Percentiles rank a stretch among this genome's conserved stretches.
Conservation (phyloP, 2,329 filamentous ascomycete species). For the Mycosphaerelloides madeirae region DNA sequence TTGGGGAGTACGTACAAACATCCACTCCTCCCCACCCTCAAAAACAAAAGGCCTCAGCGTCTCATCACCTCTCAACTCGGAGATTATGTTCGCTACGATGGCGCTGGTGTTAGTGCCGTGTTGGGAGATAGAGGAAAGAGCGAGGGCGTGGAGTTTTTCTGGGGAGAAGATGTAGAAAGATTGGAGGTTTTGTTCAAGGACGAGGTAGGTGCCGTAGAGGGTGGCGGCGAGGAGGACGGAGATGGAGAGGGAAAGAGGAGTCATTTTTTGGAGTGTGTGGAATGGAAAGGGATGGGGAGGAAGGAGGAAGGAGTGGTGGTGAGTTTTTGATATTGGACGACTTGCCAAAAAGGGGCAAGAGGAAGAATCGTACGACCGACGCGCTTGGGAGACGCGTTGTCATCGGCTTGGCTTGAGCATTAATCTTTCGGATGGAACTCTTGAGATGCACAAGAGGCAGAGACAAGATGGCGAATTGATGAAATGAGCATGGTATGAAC, state of each 20-base stretch:
- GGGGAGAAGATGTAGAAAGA: constrained; percentile 71
- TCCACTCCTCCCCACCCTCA: constrained; percentile 71
- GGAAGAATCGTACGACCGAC: too few relatives aligned
- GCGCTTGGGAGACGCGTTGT: too few relatives aligned
- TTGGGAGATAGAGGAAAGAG: constrained; percentile 58
- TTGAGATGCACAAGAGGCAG: too few relatives aligned
- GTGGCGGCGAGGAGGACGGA: constrained; percentile 53
- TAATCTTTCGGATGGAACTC: too few relatives aligned
- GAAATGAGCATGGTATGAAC: too few relatives aligned
- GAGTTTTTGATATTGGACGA: too few relatives aligned
- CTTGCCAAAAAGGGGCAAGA: too few relatives aligned
- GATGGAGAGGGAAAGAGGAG: constrained; percentile 40
- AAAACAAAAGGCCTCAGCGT: constrained; percentile 41
- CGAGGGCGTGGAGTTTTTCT: constrained; percentile 63
- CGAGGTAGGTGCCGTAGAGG: constrained; percentile 51
- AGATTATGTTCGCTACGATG: constrained; percentile 65
- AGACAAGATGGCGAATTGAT: too few relatives aligned
- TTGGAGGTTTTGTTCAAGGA: constrained; percentile 51
- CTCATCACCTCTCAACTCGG: constrained; percentile 51
- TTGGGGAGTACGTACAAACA: constrained; percentile 48
- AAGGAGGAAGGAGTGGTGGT: too few relatives aligned
- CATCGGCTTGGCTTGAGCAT: too few relatives aligned
- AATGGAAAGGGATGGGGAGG: too few relatives aligned
- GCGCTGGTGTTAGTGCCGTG: constrained; percentile 71
- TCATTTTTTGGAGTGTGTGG: too few relatives aligned